Percentiles rank a stretch among this genome's conserved stretches.
These are phyloP conservation scores for Choanephora cucurbitarum DNA, from an alignment of 371 early-diverging fungal species.

Conservation along the genomic window DNA sequence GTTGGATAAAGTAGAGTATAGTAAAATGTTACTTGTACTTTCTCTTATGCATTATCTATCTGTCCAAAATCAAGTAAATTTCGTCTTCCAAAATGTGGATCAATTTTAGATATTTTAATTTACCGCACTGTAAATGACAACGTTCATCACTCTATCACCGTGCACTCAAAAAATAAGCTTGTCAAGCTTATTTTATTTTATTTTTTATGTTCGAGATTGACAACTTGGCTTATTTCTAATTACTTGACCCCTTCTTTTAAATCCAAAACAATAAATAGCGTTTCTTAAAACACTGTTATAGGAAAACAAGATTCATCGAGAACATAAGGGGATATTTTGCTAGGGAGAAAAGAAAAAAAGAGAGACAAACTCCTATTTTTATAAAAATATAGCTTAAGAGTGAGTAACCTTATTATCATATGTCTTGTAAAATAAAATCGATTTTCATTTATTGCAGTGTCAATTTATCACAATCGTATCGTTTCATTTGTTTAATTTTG, in stretches of 20 bases:
- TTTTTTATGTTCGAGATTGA: too few species aligned
- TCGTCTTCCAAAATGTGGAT: constrained; percentile 5
- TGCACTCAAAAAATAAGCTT: constrained; percentile 5
- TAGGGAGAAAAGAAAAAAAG: too few species aligned
- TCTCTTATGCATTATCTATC: background rate
- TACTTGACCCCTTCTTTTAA: background rate
- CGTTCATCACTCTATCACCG: constrained; percentile 4
- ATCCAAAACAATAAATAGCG: too few species aligned
- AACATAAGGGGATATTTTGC: background rate
- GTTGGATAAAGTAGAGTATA: too few species aligned
- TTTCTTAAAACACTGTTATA: background rate
- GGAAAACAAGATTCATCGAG: constrained; percentile 1
- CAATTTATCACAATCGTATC: too few species aligned
- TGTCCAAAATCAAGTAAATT: background rate
- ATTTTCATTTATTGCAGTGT: too few species aligned
- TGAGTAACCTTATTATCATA: too few species aligned
- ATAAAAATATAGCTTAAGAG: too few species aligned
- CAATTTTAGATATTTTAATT: constrained; percentile 2
- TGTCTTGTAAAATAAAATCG: too few species aligned
- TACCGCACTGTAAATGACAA: background rate
- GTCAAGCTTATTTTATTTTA: constrained; percentile 3
- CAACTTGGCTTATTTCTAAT: background rate
- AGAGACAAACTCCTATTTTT: too few species aligned
- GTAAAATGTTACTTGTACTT: too few species aligned
- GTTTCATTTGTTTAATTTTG: too few species aligned